Evolutionary conservation across 495 filamentous ascomycete genomes (phyloP).

Genomic region (Podospora pseudoanserina): DNA sequence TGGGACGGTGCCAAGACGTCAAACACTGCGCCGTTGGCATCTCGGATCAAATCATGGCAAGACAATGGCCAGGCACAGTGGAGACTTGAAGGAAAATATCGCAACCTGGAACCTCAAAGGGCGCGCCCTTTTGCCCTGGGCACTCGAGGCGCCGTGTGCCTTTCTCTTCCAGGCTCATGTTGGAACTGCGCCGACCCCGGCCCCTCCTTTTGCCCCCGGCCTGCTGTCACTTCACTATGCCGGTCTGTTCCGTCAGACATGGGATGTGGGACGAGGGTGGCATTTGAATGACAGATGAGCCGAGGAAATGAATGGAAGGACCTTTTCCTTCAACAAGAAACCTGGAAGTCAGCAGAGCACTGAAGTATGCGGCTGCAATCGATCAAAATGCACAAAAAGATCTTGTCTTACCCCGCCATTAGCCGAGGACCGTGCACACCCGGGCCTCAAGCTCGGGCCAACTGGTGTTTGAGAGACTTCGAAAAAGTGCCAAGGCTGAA

Average conservation of each 20-base stretch:
- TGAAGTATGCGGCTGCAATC: not conserved
- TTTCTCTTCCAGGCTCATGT: not conserved
- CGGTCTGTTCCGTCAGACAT: not conserved
- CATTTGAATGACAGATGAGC: not conserved
- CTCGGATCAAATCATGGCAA: not conserved
- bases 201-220: not conserved
- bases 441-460: constrained; percentile 17
- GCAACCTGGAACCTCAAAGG: constrained; percentile 1
- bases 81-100: constrained; percentile 13
- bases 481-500: not conserved
- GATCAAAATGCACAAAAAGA: not conserved
- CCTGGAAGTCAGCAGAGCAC: not conserved
- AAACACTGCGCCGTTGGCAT: constrained; percentile 14
- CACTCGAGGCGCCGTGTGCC: not conserved
- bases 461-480: not conserved
- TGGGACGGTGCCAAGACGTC: not conserved
- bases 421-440: not conserved
- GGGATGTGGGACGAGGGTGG: not conserved
- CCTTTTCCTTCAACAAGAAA: not conserved
- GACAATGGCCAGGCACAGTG: constrained; percentile 9
- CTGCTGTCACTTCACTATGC: not conserved
- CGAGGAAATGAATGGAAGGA: not conserved
- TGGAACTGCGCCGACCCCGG: constrained; percentile 1
- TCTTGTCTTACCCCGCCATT: constrained; percentile 11
- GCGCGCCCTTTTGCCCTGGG: constrained; percentile 4